Conservation (phyloP, 2,329 filamentous ascomycete species). For the Geosmithia flava region DNA sequence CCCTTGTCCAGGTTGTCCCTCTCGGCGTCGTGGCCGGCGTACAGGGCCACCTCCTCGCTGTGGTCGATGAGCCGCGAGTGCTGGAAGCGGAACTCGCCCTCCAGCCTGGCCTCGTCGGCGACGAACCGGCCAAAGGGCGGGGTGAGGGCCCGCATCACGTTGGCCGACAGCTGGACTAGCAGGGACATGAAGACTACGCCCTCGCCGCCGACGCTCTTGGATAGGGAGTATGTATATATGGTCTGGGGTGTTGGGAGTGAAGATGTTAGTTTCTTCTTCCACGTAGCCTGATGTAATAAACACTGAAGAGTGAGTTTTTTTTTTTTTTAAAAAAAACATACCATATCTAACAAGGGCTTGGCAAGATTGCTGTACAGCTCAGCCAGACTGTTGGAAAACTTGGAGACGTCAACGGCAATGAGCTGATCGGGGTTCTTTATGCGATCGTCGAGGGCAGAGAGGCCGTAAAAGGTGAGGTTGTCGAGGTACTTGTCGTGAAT, state of each 20-base stretch:
- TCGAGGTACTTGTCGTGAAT: constrained; percentile 94
- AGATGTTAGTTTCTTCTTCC: background rate
- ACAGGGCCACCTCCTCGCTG: constrained; percentile 87
- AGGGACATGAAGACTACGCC: constrained; percentile 92
- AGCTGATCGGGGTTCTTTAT: constrained; percentile 98
- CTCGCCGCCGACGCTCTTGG: constrained; percentile 89
- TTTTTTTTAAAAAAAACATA: too few relatives aligned
- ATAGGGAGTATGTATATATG: constrained; percentile 92
- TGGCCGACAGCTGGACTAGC: constrained; percentile 84
- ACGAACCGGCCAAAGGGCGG: constrained; percentile 97
- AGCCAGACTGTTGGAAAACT: constrained; percentile 89
- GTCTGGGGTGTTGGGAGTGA: constrained; percentile 27
- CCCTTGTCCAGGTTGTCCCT: constrained; percentile 96
- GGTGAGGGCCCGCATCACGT: constrained; percentile 85
- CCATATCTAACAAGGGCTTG: constrained; percentile 89
- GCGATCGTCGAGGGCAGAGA: constrained; percentile 87
- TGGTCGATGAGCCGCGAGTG: constrained; percentile 93
- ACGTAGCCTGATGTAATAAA: too few relatives aligned
- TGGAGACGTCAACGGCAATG: constrained; percentile 90
- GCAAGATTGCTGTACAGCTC: constrained; percentile 94
- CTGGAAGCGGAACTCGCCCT: constrained; percentile 93
- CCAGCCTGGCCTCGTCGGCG: constrained; percentile 84
- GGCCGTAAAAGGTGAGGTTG: constrained; percentile 96
- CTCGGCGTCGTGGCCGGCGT: constrained; percentile 83
- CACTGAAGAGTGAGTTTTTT: too few relatives aligned